Evolutionary conservation across 2,329 filamentous ascomycete species (phyloP).

Genomic region (Aureobasidium sp.): DNA sequence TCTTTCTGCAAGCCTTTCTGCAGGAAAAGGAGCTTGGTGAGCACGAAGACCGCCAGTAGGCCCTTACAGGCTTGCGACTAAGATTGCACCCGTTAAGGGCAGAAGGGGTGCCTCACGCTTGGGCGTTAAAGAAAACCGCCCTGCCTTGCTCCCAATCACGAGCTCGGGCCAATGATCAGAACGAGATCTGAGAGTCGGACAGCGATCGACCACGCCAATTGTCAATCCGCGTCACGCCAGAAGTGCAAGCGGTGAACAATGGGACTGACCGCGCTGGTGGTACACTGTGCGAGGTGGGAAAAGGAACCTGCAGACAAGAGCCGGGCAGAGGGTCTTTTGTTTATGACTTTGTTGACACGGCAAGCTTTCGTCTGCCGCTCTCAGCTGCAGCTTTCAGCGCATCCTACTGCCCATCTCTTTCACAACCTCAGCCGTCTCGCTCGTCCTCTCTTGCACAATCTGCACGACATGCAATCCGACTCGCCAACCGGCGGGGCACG

Average conservation of each 20-base stretch:
- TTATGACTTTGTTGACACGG: conserved; percentile 9
- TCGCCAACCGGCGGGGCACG: conserved; percentile 9
- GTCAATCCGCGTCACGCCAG: conserved; percentile 12
- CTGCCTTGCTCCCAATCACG: conserved; percentile 8
- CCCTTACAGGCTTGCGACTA: conserved; percentile 9
- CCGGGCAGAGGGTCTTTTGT: conserved; percentile 2
- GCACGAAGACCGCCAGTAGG: conserved; percentile 7
- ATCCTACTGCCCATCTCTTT: background rate
- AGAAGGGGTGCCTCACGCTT: conserved; percentile 12
- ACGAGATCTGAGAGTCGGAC: conserved; percentile 4
- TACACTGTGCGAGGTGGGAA: background rate
- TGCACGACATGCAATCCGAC: conserved; percentile 8
- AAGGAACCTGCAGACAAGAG: background rate
- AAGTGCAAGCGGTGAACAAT: conserved; percentile 11
- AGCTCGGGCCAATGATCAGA: conserved; percentile 6
- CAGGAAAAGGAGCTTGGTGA: conserved; percentile 10
- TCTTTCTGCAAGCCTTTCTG: conserved; percentile 10
- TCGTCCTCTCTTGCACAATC: conserved; percentile 6
- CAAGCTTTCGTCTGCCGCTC: background rate
- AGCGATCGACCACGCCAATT: conserved; percentile 8
- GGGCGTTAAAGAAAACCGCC: conserved; percentile 9
- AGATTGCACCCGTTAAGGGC: conserved; percentile 12
- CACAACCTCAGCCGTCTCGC: background rate
- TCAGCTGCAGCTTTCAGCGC: background rate
- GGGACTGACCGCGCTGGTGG: conserved; percentile 7